Conservation (phyloP, 75 land plant genomes). For the Cunninghamia lanceolata region DNA sequence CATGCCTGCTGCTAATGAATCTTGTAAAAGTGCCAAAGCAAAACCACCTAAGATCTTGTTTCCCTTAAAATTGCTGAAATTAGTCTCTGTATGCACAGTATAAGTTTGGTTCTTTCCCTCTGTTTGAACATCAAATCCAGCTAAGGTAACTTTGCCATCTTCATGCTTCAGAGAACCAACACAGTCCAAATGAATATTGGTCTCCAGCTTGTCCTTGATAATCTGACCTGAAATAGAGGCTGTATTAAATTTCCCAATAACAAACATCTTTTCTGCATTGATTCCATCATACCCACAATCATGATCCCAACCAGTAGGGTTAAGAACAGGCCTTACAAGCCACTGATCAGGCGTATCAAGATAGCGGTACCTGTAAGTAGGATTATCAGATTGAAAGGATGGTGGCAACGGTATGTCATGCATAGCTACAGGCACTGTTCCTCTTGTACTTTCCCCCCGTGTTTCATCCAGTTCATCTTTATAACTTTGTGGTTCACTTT, state of each 20-base stretch:
- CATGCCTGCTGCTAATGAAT: slow-evolving; percentile 38
- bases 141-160: slow-evolving; percentile 29
- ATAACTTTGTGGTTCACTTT: slow-evolving; percentile 16
- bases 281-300: slow-evolving; percentile 54
- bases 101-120: slow-evolving; percentile 46
- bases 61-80: slow-evolving; percentile 38
- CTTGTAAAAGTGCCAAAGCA: slow-evolving; percentile 29
- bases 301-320: slow-evolving; percentile 56
- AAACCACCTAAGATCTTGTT: slow-evolving; percentile 41
- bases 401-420: slow-evolving; percentile 46
- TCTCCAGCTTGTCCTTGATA: slow-evolving; percentile 45
- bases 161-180: slow-evolving; percentile 46
- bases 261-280: slow-evolving; percentile 29
- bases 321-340: slow-evolving; percentile 51
- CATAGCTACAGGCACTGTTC: slow-evolving; percentile 58
- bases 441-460: slow-evolving; percentile 30
- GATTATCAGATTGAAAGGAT: slow-evolving; percentile 53
- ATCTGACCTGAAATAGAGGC: slow-evolving; percentile 38
- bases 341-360: slow-evolving; percentile 37
- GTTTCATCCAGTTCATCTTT: slow-evolving; percentile 17
- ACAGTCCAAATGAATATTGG: slow-evolving; percentile 38
- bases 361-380: slow-evolving; percentile 42
- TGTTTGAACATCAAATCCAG: slow-evolving; percentile 43
- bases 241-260: slow-evolving; percentile 19
- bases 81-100: slow-evolving; percentile 36